Evolutionary conservation across 1,284 basidiomycete species (phyloP), one percentile per base, ranked within the genome.

Genomic region (Rhodotorula sp.): DNA sequence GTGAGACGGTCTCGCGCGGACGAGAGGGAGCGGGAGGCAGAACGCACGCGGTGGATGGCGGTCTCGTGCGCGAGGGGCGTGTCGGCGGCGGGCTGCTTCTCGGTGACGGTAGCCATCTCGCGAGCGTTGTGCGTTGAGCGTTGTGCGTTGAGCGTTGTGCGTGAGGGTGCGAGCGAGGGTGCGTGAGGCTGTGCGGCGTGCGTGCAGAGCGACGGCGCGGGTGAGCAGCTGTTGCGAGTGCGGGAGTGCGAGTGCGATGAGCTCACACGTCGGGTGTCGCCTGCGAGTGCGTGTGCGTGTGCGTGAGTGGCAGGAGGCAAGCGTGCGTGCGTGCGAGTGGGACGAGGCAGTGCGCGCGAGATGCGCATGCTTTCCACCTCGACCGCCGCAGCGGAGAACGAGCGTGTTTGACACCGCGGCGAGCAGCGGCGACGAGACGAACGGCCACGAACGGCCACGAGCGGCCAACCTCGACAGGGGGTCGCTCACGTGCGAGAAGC

Each of bases 11-110:
- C n/a, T 48, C 26, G 15, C 24, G 31, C 20, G 47, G 31, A 20
- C 11, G 26, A 26, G 34, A 37, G 13, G n/a, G 15, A 40, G 26
- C 26, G 30, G 2, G 37, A 20, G 51, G n/a, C n/a, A 13, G 22
- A 1, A 24, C 30, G 26, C 18, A 65, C 66, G 20, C 69, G 51
- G 48, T 62, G 53, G 31, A 68, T 28, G 26, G 64, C 55, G 13
- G 50, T 55, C 44, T 63, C 51, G 59, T 53, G 60, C 7, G 20
- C 52, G 51, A n/a, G 24, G 16, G 65, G 6, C 53, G 58, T 26
- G 11, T 59, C 63, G 50, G 51, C 53, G 16, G 59, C 60, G 20
- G 68, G 40, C 40, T 44, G 40, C 40, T 44, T 44, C 40, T 15
- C 24, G 34, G 47, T 34, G 30, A 52, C 40, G 40, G 40, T 34